Percentiles rank a stretch among this genome's conserved stretches.
These are phyloP conservation scores for Microcyclosporella mali DNA, from an alignment of 2,329 filamentous ascomycete species.

Conservation along the genomic window DNA sequence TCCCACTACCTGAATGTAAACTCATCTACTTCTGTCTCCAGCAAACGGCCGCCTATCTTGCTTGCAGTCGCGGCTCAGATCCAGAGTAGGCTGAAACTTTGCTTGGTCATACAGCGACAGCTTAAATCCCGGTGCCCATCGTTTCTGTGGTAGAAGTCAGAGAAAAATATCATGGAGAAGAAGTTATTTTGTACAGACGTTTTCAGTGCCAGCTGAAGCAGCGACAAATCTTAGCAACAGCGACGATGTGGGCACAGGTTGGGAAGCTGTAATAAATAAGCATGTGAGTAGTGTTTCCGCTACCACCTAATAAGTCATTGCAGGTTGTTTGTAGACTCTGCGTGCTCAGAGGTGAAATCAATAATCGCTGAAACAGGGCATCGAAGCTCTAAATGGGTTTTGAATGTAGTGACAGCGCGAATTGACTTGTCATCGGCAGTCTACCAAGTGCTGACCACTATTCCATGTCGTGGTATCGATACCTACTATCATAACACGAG, in stretches of 20 bases:
- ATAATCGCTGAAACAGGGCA: too few species aligned
- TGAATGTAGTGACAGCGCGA: too few species aligned
- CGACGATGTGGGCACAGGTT: constrained; percentile 6
- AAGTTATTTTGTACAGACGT: constrained; percentile 35
- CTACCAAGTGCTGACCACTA: too few species aligned
- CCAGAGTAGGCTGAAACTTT: constrained; percentile 43
- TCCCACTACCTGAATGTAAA: constrained; percentile 41
- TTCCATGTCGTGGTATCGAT: too few species aligned
- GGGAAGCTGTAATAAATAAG: background rate
- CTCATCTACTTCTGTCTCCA: background rate
- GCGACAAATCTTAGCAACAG: constrained; percentile 9
- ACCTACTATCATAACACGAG: too few species aligned
- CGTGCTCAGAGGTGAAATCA: too few species aligned
- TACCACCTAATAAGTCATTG: too few species aligned
- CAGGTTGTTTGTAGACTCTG: too few species aligned
- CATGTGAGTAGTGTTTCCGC: too few species aligned
- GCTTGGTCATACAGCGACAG: constrained; percentile 39
- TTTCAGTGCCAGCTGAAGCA: constrained; percentile 12
- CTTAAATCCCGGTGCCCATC: constrained; percentile 41
- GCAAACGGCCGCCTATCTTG: constrained; percentile 9
- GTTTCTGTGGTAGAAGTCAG: constrained; percentile 40
- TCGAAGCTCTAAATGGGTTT: too few species aligned
- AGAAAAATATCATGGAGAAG: constrained; percentile 37
- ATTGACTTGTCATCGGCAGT: too few species aligned
- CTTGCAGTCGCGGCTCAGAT: constrained; percentile 44